Evolutionary conservation across 2,329 filamentous ascomycete species (phyloP).

Genomic region (Fulvia fulva): DNA sequence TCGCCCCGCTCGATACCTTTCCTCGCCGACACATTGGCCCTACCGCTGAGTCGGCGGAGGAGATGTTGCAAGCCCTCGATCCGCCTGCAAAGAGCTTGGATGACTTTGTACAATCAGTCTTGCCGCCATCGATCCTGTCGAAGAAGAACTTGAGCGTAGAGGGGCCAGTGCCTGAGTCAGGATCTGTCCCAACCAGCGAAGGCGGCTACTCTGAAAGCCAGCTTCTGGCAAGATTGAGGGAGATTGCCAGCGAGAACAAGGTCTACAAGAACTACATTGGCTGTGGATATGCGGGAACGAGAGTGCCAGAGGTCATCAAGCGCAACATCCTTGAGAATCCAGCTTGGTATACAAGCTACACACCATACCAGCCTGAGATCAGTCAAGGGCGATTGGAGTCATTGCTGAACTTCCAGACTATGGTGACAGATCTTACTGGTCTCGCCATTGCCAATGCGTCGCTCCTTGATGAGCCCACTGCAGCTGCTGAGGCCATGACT

Average conservation of each 20-base stretch:
- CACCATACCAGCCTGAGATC: slow-evolving; percentile 95
- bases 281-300: slow-evolving; percentile 81
- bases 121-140: slow-evolving; percentile 75
- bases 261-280: slow-evolving; percentile 71
- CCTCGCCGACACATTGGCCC: slow-evolving; percentile 84
- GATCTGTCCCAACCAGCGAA: slow-evolving; percentile 31
- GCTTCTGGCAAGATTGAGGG: slow-evolving; percentile 51
- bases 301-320: slow-evolving; percentile 84
- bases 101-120: slow-evolving; percentile 77
- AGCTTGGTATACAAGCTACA: slow-evolving; percentile 97
- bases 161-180: slow-evolving; percentile 43
- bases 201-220: slow-evolving; percentile 57
- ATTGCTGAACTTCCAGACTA: slow-evolving; percentile 90
- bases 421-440: slow-evolving; percentile 82
- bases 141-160: slow-evolving; percentile 59
- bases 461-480: slow-evolving; percentile 84
- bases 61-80: slow-evolving; percentile 77
- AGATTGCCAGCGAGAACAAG: slow-evolving; percentile 59
- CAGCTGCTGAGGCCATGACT: slow-evolving; percentile 93
- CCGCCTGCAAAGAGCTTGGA: slow-evolving; percentile 71
- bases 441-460: slow-evolving; percentile 88
- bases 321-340: slow-evolving; percentile 89
- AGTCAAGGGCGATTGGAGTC: slow-evolving; percentile 92
- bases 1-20: slow-evolving; percentile 60
- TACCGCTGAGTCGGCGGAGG: slow-evolving; percentile 60